These are phyloP conservation scores for Cyberlindnera americana DNA, from an alignment of 805 yeast species.

Conservation along the genomic window DNA sequence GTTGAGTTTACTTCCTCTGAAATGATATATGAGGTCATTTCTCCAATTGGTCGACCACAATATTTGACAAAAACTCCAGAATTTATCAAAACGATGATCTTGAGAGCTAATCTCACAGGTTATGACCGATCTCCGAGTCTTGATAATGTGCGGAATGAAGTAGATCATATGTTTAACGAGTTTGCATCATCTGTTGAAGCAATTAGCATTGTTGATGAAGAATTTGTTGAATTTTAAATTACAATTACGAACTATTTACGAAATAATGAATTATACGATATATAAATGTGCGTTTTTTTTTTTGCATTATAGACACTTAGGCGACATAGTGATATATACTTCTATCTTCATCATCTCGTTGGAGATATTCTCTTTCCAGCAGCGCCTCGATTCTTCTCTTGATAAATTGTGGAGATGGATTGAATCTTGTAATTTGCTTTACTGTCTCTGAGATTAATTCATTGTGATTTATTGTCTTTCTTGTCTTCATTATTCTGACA, in stretches of 20 bases:
- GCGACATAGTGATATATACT: slow-evolving; percentile 68
- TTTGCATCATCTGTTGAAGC: slow-evolving; percentile 12
- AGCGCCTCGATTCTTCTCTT: slow-evolving; percentile 71
- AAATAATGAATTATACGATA: background rate
- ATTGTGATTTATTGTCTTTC: slow-evolving; percentile 58
- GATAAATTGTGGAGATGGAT: slow-evolving; percentile 62
- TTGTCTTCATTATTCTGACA: slow-evolving; percentile 81
- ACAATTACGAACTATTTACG: background rate
- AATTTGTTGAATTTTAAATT: background rate
- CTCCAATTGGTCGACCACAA: slow-evolving; percentile 6
- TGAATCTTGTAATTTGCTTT: slow-evolving; percentile 61
- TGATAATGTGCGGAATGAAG: background rate
- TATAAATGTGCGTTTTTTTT: no score
- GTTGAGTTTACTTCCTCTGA: slow-evolving; percentile 14
- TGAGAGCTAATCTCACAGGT: slow-evolving; percentile 16
- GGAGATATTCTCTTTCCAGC: slow-evolving; percentile 77
- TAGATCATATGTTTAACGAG: slow-evolving; percentile 10
- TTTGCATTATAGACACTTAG: no score
- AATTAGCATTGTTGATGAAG: slow-evolving; percentile 1
- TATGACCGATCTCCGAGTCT: slow-evolving; percentile 1
- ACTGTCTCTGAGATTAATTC: slow-evolving; percentile 65
- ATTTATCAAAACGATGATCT: slow-evolving; percentile 14
- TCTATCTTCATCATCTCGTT: slow-evolving; percentile 61
- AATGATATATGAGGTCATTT: slow-evolving; percentile 9
- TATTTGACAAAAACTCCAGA: slow-evolving; percentile 19